Evolutionary conservation across 2,329 filamentous ascomycete genomes (phyloP).

Genomic region (Epichloe uncinata): DNA sequence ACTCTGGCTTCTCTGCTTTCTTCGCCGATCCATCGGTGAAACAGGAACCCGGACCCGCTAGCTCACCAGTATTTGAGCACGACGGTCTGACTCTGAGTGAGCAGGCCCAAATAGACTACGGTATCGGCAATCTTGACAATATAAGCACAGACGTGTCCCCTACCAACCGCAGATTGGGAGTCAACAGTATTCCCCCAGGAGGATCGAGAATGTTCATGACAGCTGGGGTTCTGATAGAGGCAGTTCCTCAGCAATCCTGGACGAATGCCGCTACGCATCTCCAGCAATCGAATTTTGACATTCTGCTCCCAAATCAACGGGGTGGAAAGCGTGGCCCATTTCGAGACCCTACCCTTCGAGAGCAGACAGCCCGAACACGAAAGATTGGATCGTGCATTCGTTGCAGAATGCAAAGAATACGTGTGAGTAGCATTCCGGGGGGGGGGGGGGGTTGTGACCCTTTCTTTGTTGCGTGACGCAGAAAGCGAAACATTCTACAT

Average conservation of each 20-base stretch:
- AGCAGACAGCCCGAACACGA: constrained; percentile 43
- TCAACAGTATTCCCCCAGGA: neutral
- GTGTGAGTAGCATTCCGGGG: constrained; percentile 30
- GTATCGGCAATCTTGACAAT: neutral
- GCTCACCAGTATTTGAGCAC: neutral
- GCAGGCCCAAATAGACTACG: neutral
- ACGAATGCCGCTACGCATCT: neutral
- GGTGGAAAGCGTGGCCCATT: constrained; percentile 37
- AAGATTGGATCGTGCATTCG: constrained; percentile 46
- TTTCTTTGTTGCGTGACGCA: neutral
- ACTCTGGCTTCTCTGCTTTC: neutral
- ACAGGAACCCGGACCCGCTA: neutral
- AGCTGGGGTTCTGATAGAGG: neutral
- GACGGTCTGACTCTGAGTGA: neutral
- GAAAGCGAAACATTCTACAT: neutral
- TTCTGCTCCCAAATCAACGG: constrained; percentile 17
- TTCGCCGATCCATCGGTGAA: constrained; percentile 3
- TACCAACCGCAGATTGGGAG: neutral
- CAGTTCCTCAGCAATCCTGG: neutral
- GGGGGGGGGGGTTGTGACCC: no score
- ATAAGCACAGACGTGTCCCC: neutral
- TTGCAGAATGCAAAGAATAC: constrained; percentile 48
- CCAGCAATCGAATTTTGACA: constrained; percentile 16
- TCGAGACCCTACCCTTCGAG: constrained; percentile 34
- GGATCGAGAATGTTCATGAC: neutral